These are phyloP conservation scores for Prunus mume DNA, from an alignment of 306 rosid species.

Conservation along the genomic window DNA sequence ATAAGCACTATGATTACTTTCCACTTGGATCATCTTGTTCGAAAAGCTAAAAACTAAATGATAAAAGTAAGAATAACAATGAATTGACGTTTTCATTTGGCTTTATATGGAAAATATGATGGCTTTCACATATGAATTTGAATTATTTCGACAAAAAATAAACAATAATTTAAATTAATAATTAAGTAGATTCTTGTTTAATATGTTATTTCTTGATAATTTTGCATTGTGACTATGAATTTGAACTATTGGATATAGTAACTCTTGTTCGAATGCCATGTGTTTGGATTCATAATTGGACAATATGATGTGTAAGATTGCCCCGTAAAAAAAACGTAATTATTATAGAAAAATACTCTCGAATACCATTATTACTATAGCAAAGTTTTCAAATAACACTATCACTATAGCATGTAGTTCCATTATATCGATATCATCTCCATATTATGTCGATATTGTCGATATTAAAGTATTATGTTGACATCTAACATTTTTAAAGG, in stretches of 20 bases:
- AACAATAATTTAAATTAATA: background rate
- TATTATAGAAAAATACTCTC: no score
- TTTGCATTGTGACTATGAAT: background rate
- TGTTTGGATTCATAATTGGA: background rate
- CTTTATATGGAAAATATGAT: background rate
- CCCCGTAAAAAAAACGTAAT: background rate
- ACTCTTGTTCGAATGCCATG: background rate
- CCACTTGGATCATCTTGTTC: conserved; percentile 3
- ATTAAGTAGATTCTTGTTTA: background rate
- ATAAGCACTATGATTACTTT: background rate
- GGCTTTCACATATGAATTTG: no score
- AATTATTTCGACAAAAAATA: no score
- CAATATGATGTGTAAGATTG: background rate
- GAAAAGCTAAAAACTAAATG: background rate
- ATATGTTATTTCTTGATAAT: background rate
- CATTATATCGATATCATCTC: no score
- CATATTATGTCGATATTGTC: no score
- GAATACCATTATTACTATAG: no score
- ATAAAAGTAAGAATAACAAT: conserved; percentile 1
- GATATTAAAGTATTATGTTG: no score
- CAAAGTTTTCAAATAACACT: no score
- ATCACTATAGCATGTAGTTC: no score
- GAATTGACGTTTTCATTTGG: background rate
- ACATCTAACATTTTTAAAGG: no score
- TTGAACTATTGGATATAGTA: background rate